Evolutionary conservation across 305 asterid genomes (phyloP).

Genomic region (Fraxinus angustifolia): DNA sequence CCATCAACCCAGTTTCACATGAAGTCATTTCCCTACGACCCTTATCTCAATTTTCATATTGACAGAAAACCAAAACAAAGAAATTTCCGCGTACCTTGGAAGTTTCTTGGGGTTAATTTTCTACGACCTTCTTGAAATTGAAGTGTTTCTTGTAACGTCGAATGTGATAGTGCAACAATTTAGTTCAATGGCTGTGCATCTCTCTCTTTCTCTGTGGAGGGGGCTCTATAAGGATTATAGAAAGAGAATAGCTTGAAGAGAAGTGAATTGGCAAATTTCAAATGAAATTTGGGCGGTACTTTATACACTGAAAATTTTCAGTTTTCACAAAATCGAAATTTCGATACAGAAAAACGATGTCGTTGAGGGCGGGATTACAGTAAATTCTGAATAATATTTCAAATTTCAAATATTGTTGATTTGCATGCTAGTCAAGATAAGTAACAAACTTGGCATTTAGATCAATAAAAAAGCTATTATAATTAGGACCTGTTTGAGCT

Average conservation of each 20-base stretch:
- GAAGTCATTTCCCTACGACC: conserved; percentile 11
- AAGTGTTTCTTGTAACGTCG: background rate
- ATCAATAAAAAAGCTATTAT: too few species aligned
- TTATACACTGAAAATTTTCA: conserved; percentile 10
- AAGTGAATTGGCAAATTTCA: conserved; percentile 48
- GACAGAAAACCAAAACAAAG: background rate
- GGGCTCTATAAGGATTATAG: background rate
- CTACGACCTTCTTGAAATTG: background rate
- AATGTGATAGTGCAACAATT: background rate
- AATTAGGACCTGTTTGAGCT: too few species aligned
- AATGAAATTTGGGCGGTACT: conserved; percentile 48
- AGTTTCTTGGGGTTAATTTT: background rate
- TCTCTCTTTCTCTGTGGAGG: background rate
- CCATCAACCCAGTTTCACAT: background rate
- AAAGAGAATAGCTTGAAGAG: conserved; percentile 20
- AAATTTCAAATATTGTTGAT: background rate
- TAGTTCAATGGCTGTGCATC: conserved; percentile 14
- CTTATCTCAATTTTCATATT: background rate
- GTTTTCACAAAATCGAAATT: background rate
- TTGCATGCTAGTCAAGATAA: background rate
- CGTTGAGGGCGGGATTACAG: background rate
- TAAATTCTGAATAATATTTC: background rate
- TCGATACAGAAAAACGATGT: background rate
- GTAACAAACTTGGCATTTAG: too few species aligned
- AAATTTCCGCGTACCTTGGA: conserved; percentile 19